These are phyloP conservation scores for Terfezia boudieri DNA, from an alignment of 495 filamentous ascomycete genomes.

Conservation along the genomic window DNA sequence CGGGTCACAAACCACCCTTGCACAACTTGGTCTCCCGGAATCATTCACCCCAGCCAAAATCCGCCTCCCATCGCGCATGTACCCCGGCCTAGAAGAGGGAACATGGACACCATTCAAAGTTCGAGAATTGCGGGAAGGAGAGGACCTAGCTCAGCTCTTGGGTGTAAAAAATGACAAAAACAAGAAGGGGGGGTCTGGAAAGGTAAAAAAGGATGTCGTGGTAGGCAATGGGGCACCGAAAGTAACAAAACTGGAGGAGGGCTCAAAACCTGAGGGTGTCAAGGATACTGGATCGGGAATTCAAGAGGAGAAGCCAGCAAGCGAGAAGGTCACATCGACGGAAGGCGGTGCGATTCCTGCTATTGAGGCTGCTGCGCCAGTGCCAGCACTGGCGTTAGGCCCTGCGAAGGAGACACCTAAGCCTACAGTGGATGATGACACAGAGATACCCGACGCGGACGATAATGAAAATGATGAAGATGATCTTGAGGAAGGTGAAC, in stretches of 20 bases:
- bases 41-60: slow-evolving; percentile 65
- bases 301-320: not conserved
- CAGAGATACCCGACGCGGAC: slow-evolving; percentile 13
- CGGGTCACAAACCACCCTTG: slow-evolving; percentile 79
- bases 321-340: not conserved
- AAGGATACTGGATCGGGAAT: not conserved
- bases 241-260: slow-evolving; percentile 24
- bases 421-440: slow-evolving; percentile 13
- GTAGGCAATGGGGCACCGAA: slow-evolving; percentile 24
- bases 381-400: not conserved
- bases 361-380: not conserved
- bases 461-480: slow-evolving; percentile 28
- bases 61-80: slow-evolving; percentile 82
- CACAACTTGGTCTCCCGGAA: slow-evolving; percentile 80
- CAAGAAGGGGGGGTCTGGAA: slow-evolving; percentile 18
- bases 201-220: slow-evolving; percentile 26
- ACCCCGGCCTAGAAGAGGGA: slow-evolving; percentile 49
- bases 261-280: not conserved
- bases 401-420: not conserved
- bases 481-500: slow-evolving; percentile 25
- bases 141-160: slow-evolving; percentile 29
- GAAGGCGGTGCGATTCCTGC: not conserved
- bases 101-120: slow-evolving; percentile 72
- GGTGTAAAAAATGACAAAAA: slow-evolving; percentile 7
- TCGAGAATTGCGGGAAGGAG: slow-evolving; percentile 32